Evolutionary conservation across 805 yeast genomes (phyloP).

Genomic region (Yarrowia sp.): DNA sequence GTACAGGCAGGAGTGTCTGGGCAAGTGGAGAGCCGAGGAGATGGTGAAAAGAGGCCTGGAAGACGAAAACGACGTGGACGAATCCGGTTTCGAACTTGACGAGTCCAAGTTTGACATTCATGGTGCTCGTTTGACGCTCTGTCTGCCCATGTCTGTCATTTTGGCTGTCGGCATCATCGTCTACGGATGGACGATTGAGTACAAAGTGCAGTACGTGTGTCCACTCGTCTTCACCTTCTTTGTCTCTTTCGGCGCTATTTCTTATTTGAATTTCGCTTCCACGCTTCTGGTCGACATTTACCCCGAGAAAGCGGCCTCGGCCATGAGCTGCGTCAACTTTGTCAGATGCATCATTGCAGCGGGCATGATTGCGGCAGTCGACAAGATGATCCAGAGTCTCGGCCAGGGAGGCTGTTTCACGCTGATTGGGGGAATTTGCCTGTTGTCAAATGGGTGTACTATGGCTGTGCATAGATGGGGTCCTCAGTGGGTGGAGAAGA

Average conservation of each 20-base stretch:
- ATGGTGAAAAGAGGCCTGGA: not conserved
- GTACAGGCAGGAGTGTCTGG: slow-evolving; percentile 17
- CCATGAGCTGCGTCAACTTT: slow-evolving; percentile 69
- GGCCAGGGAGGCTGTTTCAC: slow-evolving; percentile 76
- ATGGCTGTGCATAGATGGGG: slow-evolving; percentile 23
- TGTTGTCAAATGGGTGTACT: not conserved
- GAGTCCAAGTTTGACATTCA: slow-evolving; percentile 53
- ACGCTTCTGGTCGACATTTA: slow-evolving; percentile 74
- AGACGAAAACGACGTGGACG: not conserved
- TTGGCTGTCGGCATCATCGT: slow-evolving; percentile 46
- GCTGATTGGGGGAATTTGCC: slow-evolving; percentile 52
- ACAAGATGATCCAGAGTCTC: slow-evolving; percentile 56
- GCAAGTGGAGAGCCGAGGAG: slow-evolving; percentile 33
- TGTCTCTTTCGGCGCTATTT: slow-evolving; percentile 58
- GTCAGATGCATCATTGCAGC: slow-evolving; percentile 74
- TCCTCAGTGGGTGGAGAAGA: slow-evolving; percentile 10
- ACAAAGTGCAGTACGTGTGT: slow-evolving; percentile 48
- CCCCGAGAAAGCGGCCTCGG: slow-evolving; percentile 69
- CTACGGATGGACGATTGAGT: slow-evolving; percentile 73
- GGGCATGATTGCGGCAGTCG: slow-evolving; percentile 62
- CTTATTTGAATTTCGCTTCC: slow-evolving; percentile 36
- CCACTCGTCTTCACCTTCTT: slow-evolving; percentile 59
- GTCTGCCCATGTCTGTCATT: slow-evolving; percentile 45
- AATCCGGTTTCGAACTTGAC: not conserved
- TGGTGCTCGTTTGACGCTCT: slow-evolving; percentile 51